These are phyloP conservation scores for Beauveria bassiana DNA, from an alignment of 2,329 filamentous ascomycete genomes.

Conservation along the genomic window DNA sequence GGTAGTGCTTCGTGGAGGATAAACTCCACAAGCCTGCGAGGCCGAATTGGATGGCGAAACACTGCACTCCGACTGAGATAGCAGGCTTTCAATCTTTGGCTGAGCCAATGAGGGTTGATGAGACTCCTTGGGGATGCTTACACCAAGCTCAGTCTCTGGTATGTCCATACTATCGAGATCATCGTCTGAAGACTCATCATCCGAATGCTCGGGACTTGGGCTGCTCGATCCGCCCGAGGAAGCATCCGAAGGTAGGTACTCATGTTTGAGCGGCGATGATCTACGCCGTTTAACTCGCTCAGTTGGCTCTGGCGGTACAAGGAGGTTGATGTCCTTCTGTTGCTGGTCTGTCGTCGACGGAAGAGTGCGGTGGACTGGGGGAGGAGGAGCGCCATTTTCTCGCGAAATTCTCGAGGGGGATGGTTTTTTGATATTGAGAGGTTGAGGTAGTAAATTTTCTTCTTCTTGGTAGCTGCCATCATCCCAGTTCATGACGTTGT, in stretches of 20 bases:
- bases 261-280: slow-evolving; percentile 93
- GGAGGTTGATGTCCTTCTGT: slow-evolving; percentile 19
- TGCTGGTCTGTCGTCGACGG: slow-evolving; percentile 25
- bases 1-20: slow-evolving; percentile 25
- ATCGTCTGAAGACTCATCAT: slow-evolving; percentile 31
- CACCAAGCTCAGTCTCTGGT: slow-evolving; percentile 49
- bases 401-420: slow-evolving; percentile 29
- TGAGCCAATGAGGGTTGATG: slow-evolving; percentile 13
- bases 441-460: slow-evolving; percentile 32
- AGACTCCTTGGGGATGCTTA: slow-evolving; percentile 41
- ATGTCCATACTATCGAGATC: slow-evolving; percentile 55
- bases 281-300: slow-evolving; percentile 57
- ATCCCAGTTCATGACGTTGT: slow-evolving; percentile 19
- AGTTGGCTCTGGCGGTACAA: slow-evolving; percentile 21
- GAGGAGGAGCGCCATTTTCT: slow-evolving; percentile 49
- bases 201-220: slow-evolving; percentile 47
- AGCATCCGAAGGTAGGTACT: slow-evolving; percentile 79
- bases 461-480: slow-evolving; percentile 22
- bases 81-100: slow-evolving; percentile 29
- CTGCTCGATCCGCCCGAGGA: slow-evolving; percentile 50
- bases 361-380: slow-evolving; percentile 44
- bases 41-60: slow-evolving; percentile 74
- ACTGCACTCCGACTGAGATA: slow-evolving; percentile 49
- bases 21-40: slow-evolving; percentile 60
- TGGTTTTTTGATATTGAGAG: slow-evolving; percentile 23